Evolutionary conservation across 352 stramenopile genomes (phyloP), one percentile per base, ranked within the genome.

Genomic region (Salisapilia sapeloensis): DNA sequence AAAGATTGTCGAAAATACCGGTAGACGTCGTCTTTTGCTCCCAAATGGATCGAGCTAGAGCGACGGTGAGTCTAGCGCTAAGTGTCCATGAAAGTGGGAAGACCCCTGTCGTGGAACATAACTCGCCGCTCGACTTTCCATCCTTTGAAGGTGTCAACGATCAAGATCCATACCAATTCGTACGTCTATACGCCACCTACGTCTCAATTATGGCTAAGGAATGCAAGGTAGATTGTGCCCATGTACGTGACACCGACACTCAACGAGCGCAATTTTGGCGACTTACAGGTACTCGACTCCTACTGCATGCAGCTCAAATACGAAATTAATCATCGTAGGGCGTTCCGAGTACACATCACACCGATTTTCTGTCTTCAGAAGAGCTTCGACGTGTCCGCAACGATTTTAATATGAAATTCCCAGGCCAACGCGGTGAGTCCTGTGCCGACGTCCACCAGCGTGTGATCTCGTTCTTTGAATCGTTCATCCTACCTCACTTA

Each of bases 11-110:
- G 42, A 67, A 75, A 40, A 71, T 71, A 39, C 72, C 67, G 8
- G 69, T 87, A 31, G 72, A 87, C 44, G 40, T 87, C 20, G 72
- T 87, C 16, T 87, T 87, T 44, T 84, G 69, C 53, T 87, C 72
- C 24, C 65, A 87, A 34, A 81, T 84, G 72, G 72, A 87, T 35
- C 72, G 72, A 24, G 72, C 72, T 23, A 63, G 69, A 22, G 62
- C 67, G 13, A 87, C 72, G 15, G 56, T 87, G 40, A 76, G 67
- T 35, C 50, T 87, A 17, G 71, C 71, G 34, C 53, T 87, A 6
- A 84, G 67, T 40, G 59, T 82, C 17, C 71, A 87, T 43, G 69
- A 67, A 12, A 87, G 71, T 44, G 76, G 69, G 44, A 83, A 82
- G 50, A 87, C 71, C 7, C 71, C 71, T 0, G 64, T 87, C 15